Base-by-base conservation (phyloP, 2,329 filamentous ascomycete species). In the Colletotrichum zoysiae region DNA sequence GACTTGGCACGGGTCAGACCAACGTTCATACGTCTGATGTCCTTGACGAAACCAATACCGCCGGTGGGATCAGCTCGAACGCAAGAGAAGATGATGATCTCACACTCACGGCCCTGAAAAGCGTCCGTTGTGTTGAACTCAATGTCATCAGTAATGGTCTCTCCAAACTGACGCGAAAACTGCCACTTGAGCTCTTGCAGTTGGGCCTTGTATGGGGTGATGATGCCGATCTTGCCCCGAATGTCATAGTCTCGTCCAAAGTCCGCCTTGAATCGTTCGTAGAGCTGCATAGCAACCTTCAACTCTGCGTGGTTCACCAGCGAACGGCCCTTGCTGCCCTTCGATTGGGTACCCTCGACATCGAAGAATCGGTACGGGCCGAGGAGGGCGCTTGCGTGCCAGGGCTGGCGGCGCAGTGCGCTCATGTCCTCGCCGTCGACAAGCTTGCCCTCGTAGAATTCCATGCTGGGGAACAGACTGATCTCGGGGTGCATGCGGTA, bases 401-500 rank as follows among this genome's bases (percentile, higher is more conserved):
- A 99, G 2, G 94, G 92, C 79, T 92, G 90, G 71, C 86, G 84
- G 59, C 96, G 92, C 65, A 97, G 85, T 66, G 84, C 85, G 4
- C 88, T 90, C 95, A 98, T 98, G 75, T 93, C 89, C 72, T 88
- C 88, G 33, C 97, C 96, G 80, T 99, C 95, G 74, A 95, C 86
- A 14, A 99, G 89, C 74, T 91, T 90, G 38, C 93, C 91, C 79
- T 98, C 94, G 83, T 99, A 99, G 83, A 99, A 99, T 63, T 95
- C 92, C 76, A 88, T 85, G 80, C 95, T 97, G 1, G 97, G 96
- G 81, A 98, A 99, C 64, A 86, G 82, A 81, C 95, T 97, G 79
- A 99, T 99, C 76, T 96, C 94, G 0, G 97, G 96, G 83, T 99
- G 96, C 97, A 99, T 99, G 82, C 96, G 96, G 80, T 99, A 99